Conservation (phyloP, 768 basidiomycete species). For the Rubroboletus satanas region DNA sequence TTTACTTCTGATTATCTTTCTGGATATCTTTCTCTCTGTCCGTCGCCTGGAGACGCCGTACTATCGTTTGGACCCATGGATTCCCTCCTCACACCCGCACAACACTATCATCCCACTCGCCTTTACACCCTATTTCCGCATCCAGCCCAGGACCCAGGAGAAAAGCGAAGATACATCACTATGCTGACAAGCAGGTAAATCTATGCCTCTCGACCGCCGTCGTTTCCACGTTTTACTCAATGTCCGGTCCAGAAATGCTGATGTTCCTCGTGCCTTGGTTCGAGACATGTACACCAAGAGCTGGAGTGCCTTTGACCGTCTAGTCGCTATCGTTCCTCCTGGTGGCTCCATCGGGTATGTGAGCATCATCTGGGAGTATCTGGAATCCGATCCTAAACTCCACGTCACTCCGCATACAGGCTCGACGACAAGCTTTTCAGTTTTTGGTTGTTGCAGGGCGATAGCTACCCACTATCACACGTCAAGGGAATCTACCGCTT, state of each 20-base stretch:
- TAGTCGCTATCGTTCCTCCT: constrained; percentile 86
- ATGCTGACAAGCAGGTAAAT: constrained; percentile 65
- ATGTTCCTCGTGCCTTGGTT: constrained; percentile 78
- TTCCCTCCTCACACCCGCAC: constrained; percentile 67
- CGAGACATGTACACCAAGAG: constrained; percentile 91
- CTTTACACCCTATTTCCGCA: constrained; percentile 75
- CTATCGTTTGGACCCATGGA: constrained; percentile 83
- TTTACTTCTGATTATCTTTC: constrained; percentile 79
- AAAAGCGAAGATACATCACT: constrained; percentile 71
- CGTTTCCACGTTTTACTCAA: not conserved
- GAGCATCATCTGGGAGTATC: constrained; percentile 1
- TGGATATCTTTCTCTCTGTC: constrained; percentile 71
- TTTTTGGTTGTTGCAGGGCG: constrained; percentile 83
- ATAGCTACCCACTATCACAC: constrained; percentile 68
- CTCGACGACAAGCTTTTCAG: constrained; percentile 89
- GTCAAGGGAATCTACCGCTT: constrained; percentile 86
- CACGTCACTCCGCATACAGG: constrained; percentile 34
- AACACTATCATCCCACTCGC: constrained; percentile 69
- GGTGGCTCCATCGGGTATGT: constrained; percentile 84
- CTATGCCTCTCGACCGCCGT: not conserved
- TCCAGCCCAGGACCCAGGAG: constrained; percentile 72
- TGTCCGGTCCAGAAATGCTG: constrained; percentile 58
- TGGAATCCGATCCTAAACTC: not conserved
- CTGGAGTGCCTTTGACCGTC: constrained; percentile 87
- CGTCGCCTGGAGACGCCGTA: constrained; percentile 69